Percentiles rank a stretch among this genome's conserved stretches.
These are phyloP conservation scores for Aspergillus nomiae DNA, from an alignment of 2,329 filamentous ascomycete species.

Conservation along the genomic window DNA sequence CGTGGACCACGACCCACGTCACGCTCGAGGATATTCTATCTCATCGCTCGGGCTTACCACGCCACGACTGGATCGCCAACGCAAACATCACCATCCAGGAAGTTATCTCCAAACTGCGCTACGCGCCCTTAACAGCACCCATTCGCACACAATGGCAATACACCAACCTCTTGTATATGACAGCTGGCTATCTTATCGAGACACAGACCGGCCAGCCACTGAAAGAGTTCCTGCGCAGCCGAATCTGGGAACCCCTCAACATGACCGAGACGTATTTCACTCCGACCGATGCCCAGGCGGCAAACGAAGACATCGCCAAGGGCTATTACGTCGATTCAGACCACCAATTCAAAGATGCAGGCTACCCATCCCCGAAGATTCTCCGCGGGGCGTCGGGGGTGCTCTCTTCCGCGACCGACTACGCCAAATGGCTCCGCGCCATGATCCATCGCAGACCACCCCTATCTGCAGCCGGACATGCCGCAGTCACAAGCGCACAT, in stretches of 20 bases:
- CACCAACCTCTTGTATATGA: not conserved
- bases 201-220: not conserved
- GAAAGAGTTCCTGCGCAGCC: not conserved
- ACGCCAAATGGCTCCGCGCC: not conserved
- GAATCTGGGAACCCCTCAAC: not conserved
- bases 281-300: not conserved
- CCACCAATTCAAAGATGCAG: not conserved
- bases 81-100: not conserved
- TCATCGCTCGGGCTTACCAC: slow-evolving; percentile 55
- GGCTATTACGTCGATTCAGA: not conserved
- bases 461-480: not conserved
- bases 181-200: not conserved
- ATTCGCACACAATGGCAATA: not conserved
- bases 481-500: not conserved
- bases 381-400: not conserved
- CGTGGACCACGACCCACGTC: slow-evolving; percentile 50
- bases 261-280: not conserved
- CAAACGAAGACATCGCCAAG: not conserved
- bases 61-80: not conserved
- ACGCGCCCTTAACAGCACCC: not conserved
- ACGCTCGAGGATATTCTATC: slow-evolving; percentile 58
- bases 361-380: not conserved
- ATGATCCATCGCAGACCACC: not conserved
- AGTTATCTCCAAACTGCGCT: not conserved
- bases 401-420: not conserved